Base-by-base conservation (phyloP, 495 filamentous ascomycete species). In the Penicillium argentinense region DNA sequence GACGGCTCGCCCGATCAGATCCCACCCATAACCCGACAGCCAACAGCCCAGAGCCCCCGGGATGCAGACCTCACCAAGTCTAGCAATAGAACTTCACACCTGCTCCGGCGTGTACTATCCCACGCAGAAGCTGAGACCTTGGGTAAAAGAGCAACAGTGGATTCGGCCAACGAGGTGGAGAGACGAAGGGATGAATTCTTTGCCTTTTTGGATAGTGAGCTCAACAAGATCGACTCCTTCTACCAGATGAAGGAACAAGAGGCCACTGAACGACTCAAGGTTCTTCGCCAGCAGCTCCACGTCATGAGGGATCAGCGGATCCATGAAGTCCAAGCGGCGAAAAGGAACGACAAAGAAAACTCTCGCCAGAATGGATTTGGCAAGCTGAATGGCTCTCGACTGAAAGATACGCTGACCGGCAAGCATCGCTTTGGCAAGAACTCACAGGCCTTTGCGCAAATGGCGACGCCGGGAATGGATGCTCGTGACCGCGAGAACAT, bases 211-310 rank as follows among this genome's bases (percentile, higher is more conserved):
- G 88, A 95, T 56, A 66, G 61, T 16, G 85, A 96, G 61, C 67
- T 96, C n/a, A 66, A 80, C 27, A 96, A 96, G 65, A 86, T 96
- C 28, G 89, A 96, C 55, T 63, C 74, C 0, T 96, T 96, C 62
- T 95, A 96, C 70, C 81, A 78, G 51, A 67, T 72, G 59, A 95
- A 92, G 56, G 91, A 96, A 59, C 74, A 85, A 14, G 87, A 95
- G 58, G 87, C 90, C 3, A 80, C 79, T 2, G 69, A 83, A 27
- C 79, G 90, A 9, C 67, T 95, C n/a, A 61, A 69, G 5, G 66
- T 83, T 11, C 75, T 96, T 21, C 78, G 86, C 23, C 82, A 87
- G 19, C 91, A 96, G 61, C 71, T 96, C 30, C 90, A 92, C 56
- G 80, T 90, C 45, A 93, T 96, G 91, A 76, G 88, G 17, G 87